phyloP scores from a whole-genome alignment of 1,284 basidiomycete species.

The Naganishia sp. region DNA sequence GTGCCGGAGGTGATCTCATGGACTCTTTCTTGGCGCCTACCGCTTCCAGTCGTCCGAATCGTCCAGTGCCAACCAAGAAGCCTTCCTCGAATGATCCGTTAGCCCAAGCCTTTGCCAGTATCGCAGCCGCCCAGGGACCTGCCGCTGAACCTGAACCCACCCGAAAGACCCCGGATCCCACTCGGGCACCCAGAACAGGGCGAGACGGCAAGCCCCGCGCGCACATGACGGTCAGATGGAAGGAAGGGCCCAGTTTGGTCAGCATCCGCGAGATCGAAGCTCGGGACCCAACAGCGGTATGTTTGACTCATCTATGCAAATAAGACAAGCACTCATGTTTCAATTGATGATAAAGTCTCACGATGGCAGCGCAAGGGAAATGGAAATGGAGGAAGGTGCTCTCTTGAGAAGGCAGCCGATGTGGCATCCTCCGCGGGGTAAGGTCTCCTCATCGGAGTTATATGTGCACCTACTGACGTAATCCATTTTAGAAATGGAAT shows the following conservation, averaged over 20 bases:
- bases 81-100: not conserved
- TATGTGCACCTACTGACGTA: not conserved
- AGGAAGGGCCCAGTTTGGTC: not conserved
- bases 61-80: constrained; percentile 4
- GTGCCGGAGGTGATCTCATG: constrained; percentile 2
- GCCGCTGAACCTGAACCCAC: constrained; percentile 3
- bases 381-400: constrained; percentile 21
- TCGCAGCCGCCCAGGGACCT: constrained; percentile 1
- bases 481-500: constrained; percentile 5
- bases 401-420: not conserved
- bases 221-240: constrained; percentile 21
- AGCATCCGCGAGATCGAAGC: constrained; percentile 2
- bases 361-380: constrained; percentile 22
- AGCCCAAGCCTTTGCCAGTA: constrained; percentile 8
- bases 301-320: not conserved
- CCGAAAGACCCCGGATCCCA: constrained; percentile 14
- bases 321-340: not conserved
- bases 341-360: not conserved
- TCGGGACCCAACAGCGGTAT: constrained; percentile 10
- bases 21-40: constrained; percentile 13
- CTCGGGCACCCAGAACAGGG: constrained; percentile 10
- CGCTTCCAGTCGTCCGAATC: constrained; percentile 6
- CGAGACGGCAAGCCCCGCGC: constrained; percentile 16
- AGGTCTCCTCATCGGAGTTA: not conserved
- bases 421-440: constrained; percentile 12